Evolutionary conservation across 2,329 filamentous ascomycete genomes (phyloP).

Genomic region (Tolypocladium nubicola): DNA sequence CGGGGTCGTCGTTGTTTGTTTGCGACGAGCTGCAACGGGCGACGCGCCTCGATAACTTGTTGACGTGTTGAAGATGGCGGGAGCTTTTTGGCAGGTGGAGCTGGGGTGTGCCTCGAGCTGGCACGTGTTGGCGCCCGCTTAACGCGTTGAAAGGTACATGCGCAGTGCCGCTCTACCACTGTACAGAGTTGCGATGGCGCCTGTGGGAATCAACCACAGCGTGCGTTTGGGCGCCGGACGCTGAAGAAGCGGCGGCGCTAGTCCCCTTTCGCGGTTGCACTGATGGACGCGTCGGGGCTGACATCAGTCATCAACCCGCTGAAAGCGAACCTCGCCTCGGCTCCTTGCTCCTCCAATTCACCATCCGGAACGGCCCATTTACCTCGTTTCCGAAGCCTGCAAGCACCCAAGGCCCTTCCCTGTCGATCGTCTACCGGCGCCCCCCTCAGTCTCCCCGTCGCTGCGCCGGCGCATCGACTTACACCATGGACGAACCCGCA

Average conservation of each 20-base stretch:
- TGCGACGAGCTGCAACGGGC: not conserved
- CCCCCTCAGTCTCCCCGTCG: not conserved
- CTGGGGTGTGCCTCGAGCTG: not conserved
- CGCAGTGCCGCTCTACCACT: not conserved
- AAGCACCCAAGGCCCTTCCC: not conserved
- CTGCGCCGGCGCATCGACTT: not conserved
- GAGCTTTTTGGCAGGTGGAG: not conserved
- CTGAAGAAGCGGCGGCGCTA: not conserved
- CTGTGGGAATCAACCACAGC: not conserved
- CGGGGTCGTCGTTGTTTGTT: not conserved
- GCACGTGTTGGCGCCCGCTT: not conserved
- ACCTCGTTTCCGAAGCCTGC: not conserved
- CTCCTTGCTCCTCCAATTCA: not conserved
- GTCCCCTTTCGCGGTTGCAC: not conserved
- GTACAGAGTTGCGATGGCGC: not conserved
- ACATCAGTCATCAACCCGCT: not conserved
- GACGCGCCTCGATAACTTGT: slow-evolving; percentile 4
- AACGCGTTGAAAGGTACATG: not conserved
- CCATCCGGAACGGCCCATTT: not conserved
- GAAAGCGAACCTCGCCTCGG: not conserved
- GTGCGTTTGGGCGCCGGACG: no score
- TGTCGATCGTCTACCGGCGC: no score
- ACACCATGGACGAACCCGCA: slow-evolving; percentile 6
- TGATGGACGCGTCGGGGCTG: not conserved
- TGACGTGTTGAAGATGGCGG: slow-evolving; percentile 7